Evolutionary conservation across 768 basidiomycete species (phyloP).

Genomic region (Naematelia aurantialba): DNA sequence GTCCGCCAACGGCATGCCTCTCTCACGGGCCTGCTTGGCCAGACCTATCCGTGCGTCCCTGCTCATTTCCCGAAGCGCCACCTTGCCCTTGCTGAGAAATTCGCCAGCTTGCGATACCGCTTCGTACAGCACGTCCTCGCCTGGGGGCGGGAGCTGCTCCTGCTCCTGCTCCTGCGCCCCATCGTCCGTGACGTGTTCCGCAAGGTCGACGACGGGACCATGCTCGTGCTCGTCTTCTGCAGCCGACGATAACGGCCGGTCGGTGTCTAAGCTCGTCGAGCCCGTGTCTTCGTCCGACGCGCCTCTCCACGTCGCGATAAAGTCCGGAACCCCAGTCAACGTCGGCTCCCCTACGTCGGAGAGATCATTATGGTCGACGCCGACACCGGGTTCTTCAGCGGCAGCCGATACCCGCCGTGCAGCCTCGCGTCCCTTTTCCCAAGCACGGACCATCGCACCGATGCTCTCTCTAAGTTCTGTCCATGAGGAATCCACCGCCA

Average conservation of each 20-base stretch:
- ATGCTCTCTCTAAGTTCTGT: slow-evolving; percentile 26
- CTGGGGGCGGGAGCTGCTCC: slow-evolving; percentile 27
- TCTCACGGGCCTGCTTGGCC: slow-evolving; percentile 26
- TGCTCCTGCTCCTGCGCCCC: slow-evolving; percentile 5
- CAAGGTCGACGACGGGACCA: not conserved
- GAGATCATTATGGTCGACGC: not conserved
- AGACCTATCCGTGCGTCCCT: slow-evolving; percentile 39
- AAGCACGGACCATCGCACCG: slow-evolving; percentile 34
- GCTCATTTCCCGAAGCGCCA: slow-evolving; percentile 15
- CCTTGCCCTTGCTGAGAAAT: not conserved
- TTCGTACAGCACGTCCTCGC: slow-evolving; percentile 39
- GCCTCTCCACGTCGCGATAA: slow-evolving; percentile 13
- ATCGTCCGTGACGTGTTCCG: slow-evolving; percentile 7
- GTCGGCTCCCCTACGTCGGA: not conserved
- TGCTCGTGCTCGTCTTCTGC: not conserved
- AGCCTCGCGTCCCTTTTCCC: slow-evolving; percentile 39
- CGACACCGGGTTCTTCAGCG: not conserved
- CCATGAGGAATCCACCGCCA: slow-evolving; percentile 17
- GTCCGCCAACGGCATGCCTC: slow-evolving; percentile 20
- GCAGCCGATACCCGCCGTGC: slow-evolving; percentile 11
- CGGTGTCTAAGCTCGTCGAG: slow-evolving; percentile 5
- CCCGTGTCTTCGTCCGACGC: slow-evolving; percentile 3
- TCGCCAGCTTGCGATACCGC: no score
- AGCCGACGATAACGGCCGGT: not conserved
- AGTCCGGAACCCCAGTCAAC: not conserved